Evolutionary conservation across 805 yeast species (phyloP).

Genomic region (Starmerella sp.): DNA sequence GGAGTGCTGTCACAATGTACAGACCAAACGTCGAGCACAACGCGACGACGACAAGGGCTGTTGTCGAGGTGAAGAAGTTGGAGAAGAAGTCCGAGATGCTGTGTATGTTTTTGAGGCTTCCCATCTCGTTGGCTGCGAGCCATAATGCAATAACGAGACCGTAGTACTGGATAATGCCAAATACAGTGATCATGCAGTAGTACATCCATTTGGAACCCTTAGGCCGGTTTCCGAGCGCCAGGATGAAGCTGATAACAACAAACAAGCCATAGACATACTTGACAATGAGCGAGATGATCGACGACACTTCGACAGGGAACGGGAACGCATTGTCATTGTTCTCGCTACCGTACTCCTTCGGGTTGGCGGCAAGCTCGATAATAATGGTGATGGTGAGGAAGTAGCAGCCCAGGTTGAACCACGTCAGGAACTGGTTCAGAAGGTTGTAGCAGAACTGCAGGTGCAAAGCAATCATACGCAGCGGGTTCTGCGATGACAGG

Average conservation of each 20-base stretch:
- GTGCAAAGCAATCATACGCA: constrained; percentile 42
- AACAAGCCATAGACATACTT: constrained; percentile 48
- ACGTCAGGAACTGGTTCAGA: constrained; percentile 43
- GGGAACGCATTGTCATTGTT: constrained; percentile 34
- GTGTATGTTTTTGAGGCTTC: constrained; percentile 24
- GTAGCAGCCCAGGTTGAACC: constrained; percentile 56
- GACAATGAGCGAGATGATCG: constrained; percentile 40
- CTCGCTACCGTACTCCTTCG: constrained; percentile 34
- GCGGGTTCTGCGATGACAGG: constrained; percentile 41
- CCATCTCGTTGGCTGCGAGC: constrained; percentile 45
- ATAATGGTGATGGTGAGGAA: constrained; percentile 53
- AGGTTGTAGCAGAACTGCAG: constrained; percentile 47
- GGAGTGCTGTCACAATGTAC: constrained; percentile 46
- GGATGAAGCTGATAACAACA: constrained; percentile 46
- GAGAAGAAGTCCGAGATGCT: constrained; percentile 26
- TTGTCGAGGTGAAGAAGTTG: constrained; percentile 34
- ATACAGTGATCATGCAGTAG: constrained; percentile 41
- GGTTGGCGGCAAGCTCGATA: constrained; percentile 37
- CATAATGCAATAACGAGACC: constrained; percentile 48
- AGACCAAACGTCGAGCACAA: constrained; percentile 51
- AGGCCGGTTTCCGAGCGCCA: constrained; percentile 56
- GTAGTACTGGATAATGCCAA: constrained; percentile 51
- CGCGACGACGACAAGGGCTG: constrained; percentile 49
- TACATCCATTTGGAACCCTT: constrained; percentile 48
- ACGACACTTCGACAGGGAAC: constrained; percentile 27